Base-by-base conservation (phyloP, 208 protist genomes). In the Crithidia expoeki region DNA sequence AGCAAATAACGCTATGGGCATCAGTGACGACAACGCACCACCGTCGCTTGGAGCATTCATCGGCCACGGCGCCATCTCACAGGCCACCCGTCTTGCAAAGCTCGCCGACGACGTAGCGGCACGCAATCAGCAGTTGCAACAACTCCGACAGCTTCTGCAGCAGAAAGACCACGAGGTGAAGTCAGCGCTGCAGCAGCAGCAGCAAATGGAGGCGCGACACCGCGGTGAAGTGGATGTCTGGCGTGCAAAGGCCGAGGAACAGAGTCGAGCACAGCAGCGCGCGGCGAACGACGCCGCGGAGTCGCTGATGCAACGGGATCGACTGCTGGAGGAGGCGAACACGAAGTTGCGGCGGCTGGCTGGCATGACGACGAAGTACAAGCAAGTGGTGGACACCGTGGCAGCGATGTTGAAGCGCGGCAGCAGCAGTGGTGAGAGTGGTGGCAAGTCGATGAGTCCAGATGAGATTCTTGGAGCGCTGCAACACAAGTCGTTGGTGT, bases 81-180 rank as follows among this genome's bases (percentile, higher is more conserved):
- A 83, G 52, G 27, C 50, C 5, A 74, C 62, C 16, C 74, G 68
- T 2, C n/a, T 82, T 12, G 63, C 73, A n/a, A 68, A 72, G 5
- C 71, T 84, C 36, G 68, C 36, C 2, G 75, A 74, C 2, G 80
- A 86, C 30, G 57, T 79, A n/a, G 60, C 71, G 17, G 51, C 50
- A 5, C 68, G 62, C 0, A 44, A 68, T 42, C 38, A 44, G 25
- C 85, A 89, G 59, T 71, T 94, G 1, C 73, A 75, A 25, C 73
- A 73, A 28, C 76, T 94, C 30, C 88, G 88, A 2, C 72, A 87
- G 44, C 74, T 88, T 10, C 64, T 94, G 10, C 77, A 86, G 21
- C 80, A 79, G 30, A 87, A 86, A 33, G 85, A 91, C n/a, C 69
- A 70, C 27, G 85, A 89, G 42, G 59, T 91, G 32, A 81, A 79